Evolutionary conservation across 192 early-diverging fungal species (phyloP).

Genomic region (Coemansia sp.): DNA sequence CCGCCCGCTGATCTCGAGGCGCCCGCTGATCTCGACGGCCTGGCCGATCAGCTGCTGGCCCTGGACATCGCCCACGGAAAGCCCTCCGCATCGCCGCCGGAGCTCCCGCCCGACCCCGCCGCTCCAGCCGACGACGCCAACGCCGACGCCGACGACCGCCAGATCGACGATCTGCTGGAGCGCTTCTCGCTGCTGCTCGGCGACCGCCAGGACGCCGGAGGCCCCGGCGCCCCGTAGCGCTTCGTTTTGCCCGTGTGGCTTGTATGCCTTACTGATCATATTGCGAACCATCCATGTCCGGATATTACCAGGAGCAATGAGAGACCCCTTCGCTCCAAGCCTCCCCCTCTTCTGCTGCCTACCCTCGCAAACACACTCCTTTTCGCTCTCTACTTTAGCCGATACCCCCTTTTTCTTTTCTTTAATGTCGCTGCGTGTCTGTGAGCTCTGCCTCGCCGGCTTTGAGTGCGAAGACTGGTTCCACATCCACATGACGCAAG

Average conservation of each 20-base stretch:
- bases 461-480: slow-evolving; percentile 49
- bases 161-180: slow-evolving; percentile 21
- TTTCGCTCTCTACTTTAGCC: not conserved
- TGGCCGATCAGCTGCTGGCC: slow-evolving; percentile 28
- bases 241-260: too few relatives aligned
- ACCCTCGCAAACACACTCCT: too few relatives aligned
- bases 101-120: too few relatives aligned
- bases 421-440: slow-evolving; percentile 29
- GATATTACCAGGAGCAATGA: too few relatives aligned
- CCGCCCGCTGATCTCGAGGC: not conserved
- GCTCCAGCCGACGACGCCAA: not conserved
- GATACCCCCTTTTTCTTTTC: not conserved
- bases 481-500: slow-evolving; percentile 33
- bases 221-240: too few relatives aligned
- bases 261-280: not conserved
- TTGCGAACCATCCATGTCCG: too few relatives aligned
- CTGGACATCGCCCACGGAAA: too few relatives aligned
- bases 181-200: slow-evolving; percentile 24
- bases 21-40: slow-evolving; percentile 23
- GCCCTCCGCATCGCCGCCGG: too few relatives aligned
- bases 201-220: not conserved
- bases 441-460: slow-evolving; percentile 29
- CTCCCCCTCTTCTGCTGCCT: too few relatives aligned
- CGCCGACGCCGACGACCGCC: slow-evolving; percentile 8
- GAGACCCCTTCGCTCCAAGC: too few relatives aligned